Evolutionary conservation across 2,329 filamentous ascomycete genomes (phyloP).

Genomic region (Pseudogymnoascus sp.): DNA sequence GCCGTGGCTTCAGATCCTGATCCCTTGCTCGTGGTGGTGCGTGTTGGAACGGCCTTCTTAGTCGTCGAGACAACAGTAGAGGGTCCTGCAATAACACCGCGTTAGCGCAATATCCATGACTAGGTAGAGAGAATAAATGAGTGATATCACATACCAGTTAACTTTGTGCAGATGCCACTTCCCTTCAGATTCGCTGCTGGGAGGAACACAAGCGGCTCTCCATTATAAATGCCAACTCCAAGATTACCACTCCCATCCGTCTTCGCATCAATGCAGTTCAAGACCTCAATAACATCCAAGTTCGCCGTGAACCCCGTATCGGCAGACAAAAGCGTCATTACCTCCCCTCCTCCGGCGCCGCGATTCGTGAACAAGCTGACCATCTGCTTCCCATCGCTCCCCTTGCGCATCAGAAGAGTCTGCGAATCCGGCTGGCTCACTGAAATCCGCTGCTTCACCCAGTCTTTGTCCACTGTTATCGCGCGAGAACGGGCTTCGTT

Average conservation of each 20-base stretch:
- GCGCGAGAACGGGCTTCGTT: conserved; percentile 36
- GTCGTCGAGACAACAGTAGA: conserved; percentile 5
- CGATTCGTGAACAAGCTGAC: not conserved
- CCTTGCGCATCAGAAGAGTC: not conserved
- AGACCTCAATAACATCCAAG: not conserved
- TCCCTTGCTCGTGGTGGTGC: not conserved
- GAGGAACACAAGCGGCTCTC: not conserved
- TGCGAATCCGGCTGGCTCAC: not conserved
- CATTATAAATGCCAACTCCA: not conserved
- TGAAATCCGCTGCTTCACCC: not conserved
- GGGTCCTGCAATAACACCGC: not conserved
- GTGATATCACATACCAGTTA: not conserved
- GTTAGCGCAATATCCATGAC: not conserved
- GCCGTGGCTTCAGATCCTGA: not conserved
- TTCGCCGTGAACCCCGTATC: conserved; percentile 3
- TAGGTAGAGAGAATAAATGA: not conserved
- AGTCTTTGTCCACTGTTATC: not conserved
- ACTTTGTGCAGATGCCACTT: conserved; percentile 1
- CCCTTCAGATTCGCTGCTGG: not conserved
- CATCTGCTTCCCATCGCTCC: not conserved
- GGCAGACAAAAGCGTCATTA: not conserved
- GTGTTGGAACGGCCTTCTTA: not conserved
- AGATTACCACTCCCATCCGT: not conserved
- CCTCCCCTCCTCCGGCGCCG: not conserved
- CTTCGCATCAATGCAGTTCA: conserved; percentile 7